These are phyloP conservation scores for Trametes sanguinea DNA, from an alignment of 768 basidiomycete genomes.

Conservation along the genomic window DNA sequence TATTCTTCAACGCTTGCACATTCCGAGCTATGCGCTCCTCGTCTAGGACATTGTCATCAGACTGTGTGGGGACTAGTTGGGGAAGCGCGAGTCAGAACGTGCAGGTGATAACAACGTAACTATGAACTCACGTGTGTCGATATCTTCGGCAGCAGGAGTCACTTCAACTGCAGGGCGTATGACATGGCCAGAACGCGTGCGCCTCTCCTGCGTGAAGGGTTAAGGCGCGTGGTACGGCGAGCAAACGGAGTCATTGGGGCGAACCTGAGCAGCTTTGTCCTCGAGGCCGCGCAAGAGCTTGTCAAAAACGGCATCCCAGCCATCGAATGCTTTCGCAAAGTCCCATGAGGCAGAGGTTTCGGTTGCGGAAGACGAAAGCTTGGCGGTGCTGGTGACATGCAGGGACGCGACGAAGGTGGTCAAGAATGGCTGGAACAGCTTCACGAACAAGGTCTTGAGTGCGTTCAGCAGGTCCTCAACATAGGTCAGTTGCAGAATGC, in stretches of 20 bases:
- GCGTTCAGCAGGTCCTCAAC: constrained; percentile 84
- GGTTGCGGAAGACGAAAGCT: constrained; percentile 36
- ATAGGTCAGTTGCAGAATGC: constrained; percentile 92
- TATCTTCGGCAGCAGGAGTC: constrained; percentile 59
- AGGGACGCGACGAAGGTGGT: constrained; percentile 82
- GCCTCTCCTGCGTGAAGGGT: constrained; percentile 60
- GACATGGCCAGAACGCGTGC: constrained; percentile 54
- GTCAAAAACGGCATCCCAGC: constrained; percentile 83
- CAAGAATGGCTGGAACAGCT: constrained; percentile 84
- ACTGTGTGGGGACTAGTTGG: constrained; percentile 47
- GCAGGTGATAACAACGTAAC: neutral
- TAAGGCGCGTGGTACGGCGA: neutral
- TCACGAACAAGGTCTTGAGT: constrained; percentile 82
- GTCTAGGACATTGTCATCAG: constrained; percentile 58
- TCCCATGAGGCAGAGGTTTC: constrained; percentile 56
- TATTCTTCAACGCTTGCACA: constrained; percentile 85
- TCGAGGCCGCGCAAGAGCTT: constrained; percentile 73
- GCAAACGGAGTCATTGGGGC: constrained; percentile 4
- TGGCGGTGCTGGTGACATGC: constrained; percentile 57
- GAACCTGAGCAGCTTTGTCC: constrained; percentile 69
- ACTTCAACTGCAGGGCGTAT: constrained; percentile 40
- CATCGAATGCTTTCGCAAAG: constrained; percentile 67
- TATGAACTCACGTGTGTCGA: constrained; percentile 52
- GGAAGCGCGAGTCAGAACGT: neutral
- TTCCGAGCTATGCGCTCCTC: constrained; percentile 92